Percentiles rank a stretch among this genome's conserved stretches.
Evolutionary conservation across 2,329 filamentous ascomycete species (phyloP).

Genomic region (Metarhizium brunneum): DNA sequence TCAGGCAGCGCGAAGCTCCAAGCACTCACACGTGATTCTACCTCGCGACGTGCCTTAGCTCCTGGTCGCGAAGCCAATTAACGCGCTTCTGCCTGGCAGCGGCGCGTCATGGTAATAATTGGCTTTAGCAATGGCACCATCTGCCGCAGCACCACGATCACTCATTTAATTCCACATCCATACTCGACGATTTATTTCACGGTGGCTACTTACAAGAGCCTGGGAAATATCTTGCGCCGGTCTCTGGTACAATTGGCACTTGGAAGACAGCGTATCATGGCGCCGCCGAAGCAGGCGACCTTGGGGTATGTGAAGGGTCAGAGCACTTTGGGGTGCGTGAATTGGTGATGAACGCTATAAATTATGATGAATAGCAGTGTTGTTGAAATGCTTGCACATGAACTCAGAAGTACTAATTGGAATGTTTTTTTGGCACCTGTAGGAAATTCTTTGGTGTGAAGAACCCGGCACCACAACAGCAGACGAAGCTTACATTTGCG

Average conservation of each 20-base stretch:
- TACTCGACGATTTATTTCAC: not conserved
- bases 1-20: too few relatives aligned
- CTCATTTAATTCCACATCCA: not conserved
- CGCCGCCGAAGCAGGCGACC: slow-evolving; percentile 65
- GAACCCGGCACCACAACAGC: slow-evolving; percentile 50
- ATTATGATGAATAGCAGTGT: slow-evolving; percentile 1
- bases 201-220: slow-evolving; percentile 8
- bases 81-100: slow-evolving; percentile 29
- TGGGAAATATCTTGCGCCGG: slow-evolving; percentile 4
- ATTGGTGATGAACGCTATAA: not conserved
- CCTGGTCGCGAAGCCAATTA: slow-evolving; percentile 22
- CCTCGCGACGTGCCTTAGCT: slow-evolving; percentile 14
- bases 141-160: not conserved
- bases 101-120: slow-evolving; percentile 22
- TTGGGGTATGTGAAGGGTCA: slow-evolving; percentile 81
- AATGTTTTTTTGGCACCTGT: not conserved
- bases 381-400: not conserved
- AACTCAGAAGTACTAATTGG: slow-evolving; percentile 1
- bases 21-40: slow-evolving; percentile 15
- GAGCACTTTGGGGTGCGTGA: slow-evolving; percentile 61
- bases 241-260: slow-evolving; percentile 4
- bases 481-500: slow-evolving; percentile 71
- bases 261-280: slow-evolving; percentile 24
- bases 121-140: slow-evolving; percentile 7
- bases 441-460: slow-evolving; percentile 79